These are phyloP conservation scores for Neonectria faginata DNA, from an alignment of 2,329 filamentous ascomycete genomes.

Conservation along the genomic window DNA sequence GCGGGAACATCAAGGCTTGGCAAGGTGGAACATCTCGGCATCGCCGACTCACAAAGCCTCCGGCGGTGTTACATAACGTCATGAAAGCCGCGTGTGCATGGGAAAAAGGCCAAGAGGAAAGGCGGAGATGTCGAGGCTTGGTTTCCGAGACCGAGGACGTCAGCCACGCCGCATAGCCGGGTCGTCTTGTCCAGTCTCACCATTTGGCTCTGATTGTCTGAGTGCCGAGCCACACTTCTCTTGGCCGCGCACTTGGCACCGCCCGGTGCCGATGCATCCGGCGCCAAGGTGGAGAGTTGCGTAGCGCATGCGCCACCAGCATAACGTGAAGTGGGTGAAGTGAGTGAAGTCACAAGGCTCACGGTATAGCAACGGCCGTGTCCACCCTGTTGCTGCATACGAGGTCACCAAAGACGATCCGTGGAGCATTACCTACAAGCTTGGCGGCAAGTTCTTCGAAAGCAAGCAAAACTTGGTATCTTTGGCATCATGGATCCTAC, in stretches of 20 bases:
- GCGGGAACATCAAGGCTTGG: neutral
- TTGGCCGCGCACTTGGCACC: constrained; percentile 7
- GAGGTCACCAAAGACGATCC: too few relatives aligned
- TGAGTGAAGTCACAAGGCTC: too few relatives aligned
- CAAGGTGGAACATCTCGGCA: constrained; percentile 3
- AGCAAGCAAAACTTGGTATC: too few relatives aligned
- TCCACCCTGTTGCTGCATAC: too few relatives aligned
- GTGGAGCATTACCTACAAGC: too few relatives aligned
- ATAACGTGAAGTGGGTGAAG: constrained; percentile 13
- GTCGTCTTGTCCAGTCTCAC: neutral
- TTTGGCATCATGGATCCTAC: too few relatives aligned
- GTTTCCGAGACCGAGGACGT: constrained; percentile 4
- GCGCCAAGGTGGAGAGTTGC: constrained; percentile 18
- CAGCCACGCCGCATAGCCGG: constrained; percentile 23
- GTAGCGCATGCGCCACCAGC: constrained; percentile 16
- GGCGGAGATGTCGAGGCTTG: constrained; percentile 10
- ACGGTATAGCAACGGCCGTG: too few relatives aligned
- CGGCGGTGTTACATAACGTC: neutral
- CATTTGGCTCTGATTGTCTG: neutral
- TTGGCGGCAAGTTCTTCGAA: too few relatives aligned
- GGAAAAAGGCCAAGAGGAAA: too few relatives aligned
- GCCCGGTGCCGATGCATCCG: constrained; percentile 25
- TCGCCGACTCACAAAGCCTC: constrained; percentile 2
- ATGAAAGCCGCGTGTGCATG: constrained; percentile 8
- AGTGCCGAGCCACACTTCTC: constrained; percentile 26